phyloP scores from a whole-genome alignment of 805 yeast genomes.

The Candida hispaniensis region DNA sequence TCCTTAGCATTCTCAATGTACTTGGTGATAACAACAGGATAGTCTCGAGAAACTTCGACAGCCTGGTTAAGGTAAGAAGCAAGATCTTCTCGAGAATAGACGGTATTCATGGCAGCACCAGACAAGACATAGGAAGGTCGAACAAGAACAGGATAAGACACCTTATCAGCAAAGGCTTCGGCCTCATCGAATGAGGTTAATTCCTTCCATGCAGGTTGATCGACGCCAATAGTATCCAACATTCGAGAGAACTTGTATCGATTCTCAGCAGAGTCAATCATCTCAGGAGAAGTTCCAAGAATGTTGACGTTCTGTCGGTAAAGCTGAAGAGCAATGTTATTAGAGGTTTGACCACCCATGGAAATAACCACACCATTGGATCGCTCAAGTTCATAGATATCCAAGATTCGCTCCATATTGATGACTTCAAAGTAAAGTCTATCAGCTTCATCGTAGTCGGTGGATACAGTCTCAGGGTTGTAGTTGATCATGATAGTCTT shows the following conservation, averaged over 20 bases:
- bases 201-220: slow-evolving; percentile 99
- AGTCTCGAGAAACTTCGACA: slow-evolving; percentile 93
- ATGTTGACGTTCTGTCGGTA: slow-evolving; percentile 92
- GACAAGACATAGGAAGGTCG: slow-evolving; percentile 96
- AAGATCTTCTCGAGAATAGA: slow-evolving; percentile 78
- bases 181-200: slow-evolving; percentile 89
- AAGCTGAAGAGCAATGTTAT: slow-evolving; percentile 86
- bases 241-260: slow-evolving; percentile 95
- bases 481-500: slow-evolving; percentile 96
- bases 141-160: slow-evolving; percentile 87
- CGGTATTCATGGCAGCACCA: slow-evolving; percentile 99
- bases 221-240: slow-evolving; percentile 93
- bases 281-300: slow-evolving; percentile 93
- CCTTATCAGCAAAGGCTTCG: slow-evolving; percentile 80
- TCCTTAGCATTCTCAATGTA: slow-evolving; percentile 95
- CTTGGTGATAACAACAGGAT: slow-evolving; percentile 95
- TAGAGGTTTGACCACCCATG: slow-evolving; percentile 98
- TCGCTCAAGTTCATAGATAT: slow-evolving; percentile 84
- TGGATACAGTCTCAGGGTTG: slow-evolving; percentile 98
- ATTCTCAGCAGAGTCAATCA: slow-evolving; percentile 97
- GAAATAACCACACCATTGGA: slow-evolving; percentile 88
- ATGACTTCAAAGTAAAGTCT: slow-evolving; percentile 92
- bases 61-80: slow-evolving; percentile 85
- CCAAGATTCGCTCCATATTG: slow-evolving; percentile 86
- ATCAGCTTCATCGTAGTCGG: slow-evolving; percentile 97